Evolutionary conservation across 2,329 filamentous ascomycete species (phyloP).

Genomic region (Pseudopithomyces chartarum): DNA sequence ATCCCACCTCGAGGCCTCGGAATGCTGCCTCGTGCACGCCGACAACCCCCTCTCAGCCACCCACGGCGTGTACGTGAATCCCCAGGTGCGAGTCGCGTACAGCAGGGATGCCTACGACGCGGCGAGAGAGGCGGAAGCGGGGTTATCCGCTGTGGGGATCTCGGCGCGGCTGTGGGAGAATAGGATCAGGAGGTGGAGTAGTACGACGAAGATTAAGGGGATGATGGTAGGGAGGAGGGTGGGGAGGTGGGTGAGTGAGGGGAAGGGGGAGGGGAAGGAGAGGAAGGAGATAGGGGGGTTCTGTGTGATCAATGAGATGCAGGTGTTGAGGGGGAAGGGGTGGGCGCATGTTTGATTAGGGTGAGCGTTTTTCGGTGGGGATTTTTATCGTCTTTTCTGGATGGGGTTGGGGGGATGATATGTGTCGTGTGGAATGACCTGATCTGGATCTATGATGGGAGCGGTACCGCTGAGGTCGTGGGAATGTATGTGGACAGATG

Average conservation of each 20-base stretch:
- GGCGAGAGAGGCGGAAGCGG: not conserved
- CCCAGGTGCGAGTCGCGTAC: slow-evolving; percentile 70
- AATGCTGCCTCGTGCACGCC: slow-evolving; percentile 76
- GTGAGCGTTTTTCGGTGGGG: too few species aligned
- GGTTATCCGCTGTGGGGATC: not conserved
- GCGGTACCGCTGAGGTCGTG: too few species aligned
- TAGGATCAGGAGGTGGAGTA: slow-evolving; percentile 5
- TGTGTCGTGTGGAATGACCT: too few species aligned
- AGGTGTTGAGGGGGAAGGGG: slow-evolving; percentile 33
- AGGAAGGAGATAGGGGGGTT: slow-evolving; percentile 23
- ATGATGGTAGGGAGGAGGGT: slow-evolving; percentile 1
- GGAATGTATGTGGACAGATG: too few species aligned
- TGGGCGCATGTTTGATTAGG: slow-evolving; percentile 30
- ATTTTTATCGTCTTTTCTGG: too few species aligned
- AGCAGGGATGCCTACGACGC: slow-evolving; percentile 39
- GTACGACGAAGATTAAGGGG: not conserved
- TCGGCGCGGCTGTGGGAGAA: slow-evolving; percentile 2
- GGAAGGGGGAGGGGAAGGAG: not conserved
- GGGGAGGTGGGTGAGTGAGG: not conserved
- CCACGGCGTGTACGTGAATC: slow-evolving; percentile 69
- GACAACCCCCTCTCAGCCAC: slow-evolving; percentile 64
- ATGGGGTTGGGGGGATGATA: too few species aligned
- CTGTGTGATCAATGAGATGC: slow-evolving; percentile 42
- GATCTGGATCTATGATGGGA: too few species aligned
- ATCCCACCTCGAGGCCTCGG: slow-evolving; percentile 71